Conservation (phyloP, 2,329 filamentous ascomycete species). For the Clonostachys rhizophaga region DNA sequence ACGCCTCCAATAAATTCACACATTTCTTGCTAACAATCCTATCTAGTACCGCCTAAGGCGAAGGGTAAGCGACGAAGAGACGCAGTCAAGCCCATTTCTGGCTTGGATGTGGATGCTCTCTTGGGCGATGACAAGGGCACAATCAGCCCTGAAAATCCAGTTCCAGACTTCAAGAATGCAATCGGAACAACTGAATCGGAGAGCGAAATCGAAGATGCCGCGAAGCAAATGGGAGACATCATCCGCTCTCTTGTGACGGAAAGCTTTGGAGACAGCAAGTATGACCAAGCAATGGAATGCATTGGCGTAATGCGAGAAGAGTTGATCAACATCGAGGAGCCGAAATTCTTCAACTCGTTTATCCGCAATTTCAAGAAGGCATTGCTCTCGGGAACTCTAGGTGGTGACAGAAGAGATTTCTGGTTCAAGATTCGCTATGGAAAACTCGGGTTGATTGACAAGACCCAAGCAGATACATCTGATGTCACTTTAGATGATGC, state of each 20-base stretch:
- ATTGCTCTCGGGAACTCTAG: constrained; percentile 63
- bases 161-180: constrained; percentile 86
- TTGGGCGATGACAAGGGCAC: constrained; percentile 50
- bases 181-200: constrained; percentile 58
- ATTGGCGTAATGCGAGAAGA: constrained; percentile 75
- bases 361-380: constrained; percentile 67
- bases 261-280: constrained; percentile 72
- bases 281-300: constrained; percentile 70
- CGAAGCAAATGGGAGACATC: constrained; percentile 70
- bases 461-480: constrained; percentile 56
- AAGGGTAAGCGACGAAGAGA: constrained; percentile 71
- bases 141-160: constrained; percentile 66
- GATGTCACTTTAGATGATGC: constrained; percentile 67
- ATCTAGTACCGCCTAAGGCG: constrained; percentile 68
- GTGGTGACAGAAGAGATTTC: constrained; percentile 75
- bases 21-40: constrained; percentile 8
- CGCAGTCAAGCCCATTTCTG: constrained; percentile 77
- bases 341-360: constrained; percentile 71
- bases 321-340: constrained; percentile 70
- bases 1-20: not conserved
- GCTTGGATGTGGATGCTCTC: constrained; percentile 79
- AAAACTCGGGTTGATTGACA: constrained; percentile 69
- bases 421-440: constrained; percentile 70
- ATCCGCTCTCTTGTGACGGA: constrained; percentile 64
- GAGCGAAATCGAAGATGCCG: constrained; percentile 59